Evolutionary conservation across 2,329 filamentous ascomycete species (phyloP).

Genomic region (Ascochyta rabiei): DNA sequence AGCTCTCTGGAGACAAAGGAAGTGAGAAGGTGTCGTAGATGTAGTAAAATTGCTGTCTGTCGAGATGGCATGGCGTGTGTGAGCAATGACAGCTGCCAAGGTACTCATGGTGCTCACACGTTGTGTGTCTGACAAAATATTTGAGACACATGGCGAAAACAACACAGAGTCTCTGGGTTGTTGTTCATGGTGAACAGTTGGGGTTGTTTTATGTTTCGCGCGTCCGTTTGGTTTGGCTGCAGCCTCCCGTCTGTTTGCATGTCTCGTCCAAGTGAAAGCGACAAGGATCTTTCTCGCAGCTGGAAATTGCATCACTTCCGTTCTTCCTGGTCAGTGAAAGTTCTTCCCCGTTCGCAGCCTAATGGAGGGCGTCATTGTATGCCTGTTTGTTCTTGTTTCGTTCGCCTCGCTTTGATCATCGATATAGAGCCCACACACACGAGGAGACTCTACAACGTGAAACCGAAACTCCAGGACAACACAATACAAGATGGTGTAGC

Average conservation of each 20-base stretch:
- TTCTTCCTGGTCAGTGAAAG: not conserved
- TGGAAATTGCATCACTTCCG: too few relatives aligned
- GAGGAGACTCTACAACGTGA: too few relatives aligned
- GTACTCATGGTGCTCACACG: constrained; percentile 11
- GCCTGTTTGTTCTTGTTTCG: not conserved
- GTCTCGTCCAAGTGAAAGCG: constrained; percentile 2
- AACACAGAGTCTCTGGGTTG: not conserved
- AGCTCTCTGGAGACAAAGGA: not conserved
- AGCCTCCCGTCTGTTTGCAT: not conserved
- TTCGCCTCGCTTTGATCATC: not conserved
- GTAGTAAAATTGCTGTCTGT: constrained; percentile 6
- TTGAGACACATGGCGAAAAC: constrained; percentile 9
- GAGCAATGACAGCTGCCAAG: constrained; percentile 13
- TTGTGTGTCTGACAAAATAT: not conserved
- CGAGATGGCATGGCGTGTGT: not conserved
- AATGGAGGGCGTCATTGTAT: not conserved
- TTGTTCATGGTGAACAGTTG: not conserved
- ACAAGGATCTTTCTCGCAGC: not conserved
- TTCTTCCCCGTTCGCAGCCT: not conserved
- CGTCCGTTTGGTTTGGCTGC: constrained; percentile 8
- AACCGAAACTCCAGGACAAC: not conserved
- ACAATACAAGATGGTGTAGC: not conserved
- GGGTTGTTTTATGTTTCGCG: not conserved
- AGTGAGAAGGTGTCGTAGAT: constrained; percentile 4
- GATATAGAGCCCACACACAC: not conserved